Evolutionary conservation across 2,329 filamentous ascomycete species (phyloP).

Genomic region (Trichocomaceae sp.): DNA sequence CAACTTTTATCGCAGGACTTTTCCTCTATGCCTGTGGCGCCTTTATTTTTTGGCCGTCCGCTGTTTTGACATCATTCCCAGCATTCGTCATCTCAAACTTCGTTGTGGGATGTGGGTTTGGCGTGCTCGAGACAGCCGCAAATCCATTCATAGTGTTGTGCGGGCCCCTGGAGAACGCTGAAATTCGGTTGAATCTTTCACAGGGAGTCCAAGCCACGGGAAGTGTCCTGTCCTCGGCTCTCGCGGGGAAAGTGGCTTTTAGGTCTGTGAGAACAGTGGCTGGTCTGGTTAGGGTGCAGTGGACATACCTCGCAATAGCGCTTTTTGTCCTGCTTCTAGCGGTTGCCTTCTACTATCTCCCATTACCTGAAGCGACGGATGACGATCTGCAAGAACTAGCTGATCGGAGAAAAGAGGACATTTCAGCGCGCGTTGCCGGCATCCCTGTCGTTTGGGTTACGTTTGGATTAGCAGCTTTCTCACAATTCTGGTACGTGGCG

Average conservation of each 20-base stretch:
- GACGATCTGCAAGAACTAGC: conserved; percentile 52
- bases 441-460: conserved; percentile 52
- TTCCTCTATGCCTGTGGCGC: conserved; percentile 57
- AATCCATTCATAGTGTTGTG: conserved; percentile 59
- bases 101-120: conserved; percentile 55
- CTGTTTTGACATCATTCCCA: conserved; percentile 54
- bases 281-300: conserved; percentile 55
- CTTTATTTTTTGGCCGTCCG: conserved; percentile 59
- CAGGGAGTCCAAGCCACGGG: conserved; percentile 58
- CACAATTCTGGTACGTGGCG: conserved; percentile 56
- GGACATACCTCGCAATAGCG: conserved; percentile 58
- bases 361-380: conserved; percentile 57
- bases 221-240: conserved; percentile 52
- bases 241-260: conserved; percentile 55
- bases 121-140: conserved; percentile 54
- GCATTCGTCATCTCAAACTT: conserved; percentile 58
- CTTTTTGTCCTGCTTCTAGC: conserved; percentile 55
- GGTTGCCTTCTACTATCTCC: conserved; percentile 55
- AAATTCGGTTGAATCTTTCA: conserved; percentile 54
- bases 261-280: conserved; percentile 42
- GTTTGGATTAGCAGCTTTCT: conserved; percentile 48
- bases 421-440: conserved; percentile 40
- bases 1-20: conserved; percentile 55
- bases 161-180: conserved; percentile 54
- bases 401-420: conserved; percentile 45